Base-by-base conservation (phyloP, 768 basidiomycete genomes). In the Lyophyllum atratum region DNA sequence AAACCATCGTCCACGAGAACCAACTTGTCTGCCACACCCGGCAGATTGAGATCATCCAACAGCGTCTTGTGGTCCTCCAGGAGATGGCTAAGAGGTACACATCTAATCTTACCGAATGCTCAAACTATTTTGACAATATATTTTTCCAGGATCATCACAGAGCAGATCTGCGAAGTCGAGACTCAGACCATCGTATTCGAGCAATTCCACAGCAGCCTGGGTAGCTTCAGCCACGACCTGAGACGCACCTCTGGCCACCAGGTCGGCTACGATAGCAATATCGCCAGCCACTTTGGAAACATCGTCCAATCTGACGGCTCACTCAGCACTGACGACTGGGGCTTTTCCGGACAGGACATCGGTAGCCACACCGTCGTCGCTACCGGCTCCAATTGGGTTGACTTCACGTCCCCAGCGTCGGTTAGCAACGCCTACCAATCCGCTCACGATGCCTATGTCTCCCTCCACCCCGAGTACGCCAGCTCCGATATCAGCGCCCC, bases 111-210 rank as follows among this genome's bases (percentile, higher is more conserved):
- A 1, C 48, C 28, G 9, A 19, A 9, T 15, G 22, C 21, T n/a
- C 21, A 15, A 25, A 49, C 14, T 31, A 49, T 9, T 15, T n/a
- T 47, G 40, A 40, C 19, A 7, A 15, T 26, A n/a, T n/a, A 22
- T 12, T 14, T 31, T 39, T 3, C 43, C 34, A 71, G 69, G 50
- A 64, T 72, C 42, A 70, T 74, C 59, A 61, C 66, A 7, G 64
- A 72, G 54, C 68, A 67, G 54, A 60, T 72, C 55, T 75, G 73
- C 65, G 72, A 74, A 24, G 72, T 75, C 24, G 72, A 75, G 56
- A 69, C 71, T 11, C 75, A 76, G 59, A 66, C 68, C 49, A 62
- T 75, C 49, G 63, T 74, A 46, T 70, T 75, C 48, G 69, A 75
- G 60, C 75, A 75, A 60, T 69, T 70, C 68, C 61, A 63, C 46